A percentile compares a stretch with the other conserved stretches of the same genome.
These are phyloP conservation scores for Oidium heveae DNA, from an alignment of 2,329 filamentous ascomycete species.

Conservation along the genomic window DNA sequence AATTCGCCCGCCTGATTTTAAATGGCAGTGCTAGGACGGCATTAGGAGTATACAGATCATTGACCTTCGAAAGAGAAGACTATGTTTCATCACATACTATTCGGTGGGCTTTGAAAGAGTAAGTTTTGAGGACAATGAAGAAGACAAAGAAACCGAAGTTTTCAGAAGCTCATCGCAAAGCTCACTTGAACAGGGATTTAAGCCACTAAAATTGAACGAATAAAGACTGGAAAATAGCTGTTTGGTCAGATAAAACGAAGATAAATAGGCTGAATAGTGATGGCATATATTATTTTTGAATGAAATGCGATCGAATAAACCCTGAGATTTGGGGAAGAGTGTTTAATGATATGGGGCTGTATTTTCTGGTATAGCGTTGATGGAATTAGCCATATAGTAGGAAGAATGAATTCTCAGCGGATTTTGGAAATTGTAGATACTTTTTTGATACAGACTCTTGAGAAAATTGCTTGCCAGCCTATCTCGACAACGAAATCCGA, in stretches of 20 bases:
- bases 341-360: not conserved
- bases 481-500: not conserved
- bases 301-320: not conserved
- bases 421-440: not conserved
- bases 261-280: too few relatives aligned
- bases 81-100: not conserved
- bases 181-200: not conserved
- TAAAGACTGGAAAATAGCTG: not conserved
- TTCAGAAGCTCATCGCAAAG: not conserved
- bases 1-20: not conserved
- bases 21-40: not conserved
- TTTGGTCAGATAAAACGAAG: too few relatives aligned
- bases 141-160: not conserved
- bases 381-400: not conserved
- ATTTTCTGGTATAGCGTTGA: not conserved
- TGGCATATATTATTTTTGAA: not conserved
- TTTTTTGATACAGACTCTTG: not conserved
- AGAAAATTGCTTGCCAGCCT: not conserved
- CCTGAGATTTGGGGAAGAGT: not conserved
- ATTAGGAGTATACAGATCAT: not conserved
- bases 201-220: not conserved
- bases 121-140: not conserved
- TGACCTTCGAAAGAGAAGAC: not conserved
- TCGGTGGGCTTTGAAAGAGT: not conserved
- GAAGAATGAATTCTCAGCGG: not conserved